Evolutionary conservation across 148 eudicot genomes (phyloP).

Genomic region (Camellia sinensis): DNA sequence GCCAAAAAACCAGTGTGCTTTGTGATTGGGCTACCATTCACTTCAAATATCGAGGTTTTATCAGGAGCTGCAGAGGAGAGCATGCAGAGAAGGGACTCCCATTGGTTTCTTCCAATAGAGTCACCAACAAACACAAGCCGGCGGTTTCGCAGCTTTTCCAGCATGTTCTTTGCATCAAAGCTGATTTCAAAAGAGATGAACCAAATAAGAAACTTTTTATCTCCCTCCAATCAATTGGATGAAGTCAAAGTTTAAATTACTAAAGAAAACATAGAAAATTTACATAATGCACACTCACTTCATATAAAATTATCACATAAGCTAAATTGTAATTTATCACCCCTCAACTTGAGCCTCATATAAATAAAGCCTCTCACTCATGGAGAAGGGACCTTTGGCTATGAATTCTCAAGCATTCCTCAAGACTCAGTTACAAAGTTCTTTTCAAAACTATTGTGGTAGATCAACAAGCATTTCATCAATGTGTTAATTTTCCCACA

Average conservation of each 20-base stretch:
- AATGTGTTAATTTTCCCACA: no score
- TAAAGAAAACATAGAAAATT: neutral
- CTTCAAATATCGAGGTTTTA: constrained; percentile 78
- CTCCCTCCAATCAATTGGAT: neutral
- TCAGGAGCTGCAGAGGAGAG: constrained; percentile 61
- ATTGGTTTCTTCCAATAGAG: constrained; percentile 90
- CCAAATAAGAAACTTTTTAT: neutral
- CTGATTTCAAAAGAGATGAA: constrained; percentile 30
- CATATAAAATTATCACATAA: no score
- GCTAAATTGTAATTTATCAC: no score
- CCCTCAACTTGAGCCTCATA: no score
- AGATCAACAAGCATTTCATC: no score
- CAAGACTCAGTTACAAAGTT: no score
- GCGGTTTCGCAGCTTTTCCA: constrained; percentile 67
- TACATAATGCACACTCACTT: neutral
- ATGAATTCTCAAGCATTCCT: no score
- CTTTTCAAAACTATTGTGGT: no score
- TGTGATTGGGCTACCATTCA: constrained; percentile 74
- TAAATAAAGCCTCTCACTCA: no score
- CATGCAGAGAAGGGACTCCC: constrained; percentile 94
- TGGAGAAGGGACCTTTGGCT: no score
- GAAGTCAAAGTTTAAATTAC: neutral
- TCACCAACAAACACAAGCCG: constrained; percentile 84
- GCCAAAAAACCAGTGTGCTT: constrained; percentile 72
- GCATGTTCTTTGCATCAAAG: constrained; percentile 67